phyloP scores from a whole-genome alignment of 768 basidiomycete species.

The Ephemerocybe angulata region DNA sequence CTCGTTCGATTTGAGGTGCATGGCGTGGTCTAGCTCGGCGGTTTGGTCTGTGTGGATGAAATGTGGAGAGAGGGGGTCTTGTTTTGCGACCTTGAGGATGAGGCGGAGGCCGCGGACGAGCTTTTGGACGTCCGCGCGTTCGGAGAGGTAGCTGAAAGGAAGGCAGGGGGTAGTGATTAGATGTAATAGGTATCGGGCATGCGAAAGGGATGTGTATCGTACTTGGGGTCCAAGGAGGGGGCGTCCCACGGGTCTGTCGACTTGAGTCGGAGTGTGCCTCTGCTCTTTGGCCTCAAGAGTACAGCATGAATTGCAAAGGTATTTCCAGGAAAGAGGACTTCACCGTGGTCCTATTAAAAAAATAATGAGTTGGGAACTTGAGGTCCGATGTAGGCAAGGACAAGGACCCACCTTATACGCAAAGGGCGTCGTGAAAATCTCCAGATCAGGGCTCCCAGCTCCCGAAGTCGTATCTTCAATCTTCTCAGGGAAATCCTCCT shows the following conservation, averaged over 20 bases:
- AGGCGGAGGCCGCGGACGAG: slow-evolving; percentile 36
- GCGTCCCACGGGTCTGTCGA: slow-evolving; percentile 35
- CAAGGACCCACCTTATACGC: slow-evolving; percentile 32
- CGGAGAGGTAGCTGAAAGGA: slow-evolving; percentile 32
- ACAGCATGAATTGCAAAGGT: slow-evolving; percentile 36
- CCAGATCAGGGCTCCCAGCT: slow-evolving; percentile 38
- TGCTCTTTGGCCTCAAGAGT: slow-evolving; percentile 37
- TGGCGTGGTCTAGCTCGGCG: slow-evolving; percentile 33
- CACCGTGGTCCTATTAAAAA: slow-evolving; percentile 31
- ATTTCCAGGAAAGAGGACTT: slow-evolving; percentile 33
- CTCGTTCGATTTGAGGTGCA: slow-evolving; percentile 32
- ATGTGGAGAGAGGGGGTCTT: slow-evolving; percentile 30
- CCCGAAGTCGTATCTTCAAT: slow-evolving; percentile 39
- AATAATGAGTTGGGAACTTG: not conserved
- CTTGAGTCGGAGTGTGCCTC: slow-evolving; percentile 33
- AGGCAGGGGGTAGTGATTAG: not conserved
- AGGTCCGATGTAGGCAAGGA: not conserved
- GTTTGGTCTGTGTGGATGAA: slow-evolving; percentile 29
- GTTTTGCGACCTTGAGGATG: slow-evolving; percentile 31
- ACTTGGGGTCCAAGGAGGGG: slow-evolving; percentile 39
- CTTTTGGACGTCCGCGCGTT: slow-evolving; percentile 34
- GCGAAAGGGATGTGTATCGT: slow-evolving; percentile 5
- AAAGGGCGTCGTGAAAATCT: slow-evolving; percentile 37
- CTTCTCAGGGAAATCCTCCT: slow-evolving; percentile 24
- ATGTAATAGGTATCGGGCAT: not conserved